Evolutionary conservation across 2,329 filamentous ascomycete species (phyloP).

Genomic region (Alternaria longipes): DNA sequence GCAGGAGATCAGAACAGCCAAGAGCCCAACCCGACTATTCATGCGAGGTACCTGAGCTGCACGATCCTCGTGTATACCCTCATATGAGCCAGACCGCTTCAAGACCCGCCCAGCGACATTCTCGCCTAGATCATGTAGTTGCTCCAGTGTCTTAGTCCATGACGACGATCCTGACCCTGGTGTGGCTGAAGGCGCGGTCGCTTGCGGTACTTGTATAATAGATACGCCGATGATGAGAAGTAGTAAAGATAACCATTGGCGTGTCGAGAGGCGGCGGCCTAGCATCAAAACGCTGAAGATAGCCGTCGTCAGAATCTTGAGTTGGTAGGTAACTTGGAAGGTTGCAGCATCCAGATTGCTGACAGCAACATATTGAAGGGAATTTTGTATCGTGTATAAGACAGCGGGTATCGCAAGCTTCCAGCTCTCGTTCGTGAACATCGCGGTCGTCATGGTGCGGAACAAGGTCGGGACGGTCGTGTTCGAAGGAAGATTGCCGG

Average conservation of each 20-base stretch:
- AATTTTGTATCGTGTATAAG: constrained; percentile 91
- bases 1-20: constrained; percentile 80
- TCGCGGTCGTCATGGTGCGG: constrained; percentile 77
- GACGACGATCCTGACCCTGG: constrained; percentile 71
- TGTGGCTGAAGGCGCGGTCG: constrained; percentile 59
- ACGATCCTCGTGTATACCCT: constrained; percentile 78
- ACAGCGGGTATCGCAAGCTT: constrained; percentile 89
- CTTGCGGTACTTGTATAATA: constrained; percentile 81
- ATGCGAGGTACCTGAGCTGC: constrained; percentile 65
- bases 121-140: constrained; percentile 73
- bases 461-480: constrained; percentile 83
- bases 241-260: constrained; percentile 82
- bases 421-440: constrained; percentile 93
- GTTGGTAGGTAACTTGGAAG: constrained; percentile 91
- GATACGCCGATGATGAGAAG: constrained; percentile 83
- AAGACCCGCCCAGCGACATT: constrained; percentile 60
- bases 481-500: constrained; percentile 77
- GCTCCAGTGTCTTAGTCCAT: constrained; percentile 82
- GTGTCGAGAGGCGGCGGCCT: constrained; percentile 71
- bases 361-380: constrained; percentile 90
- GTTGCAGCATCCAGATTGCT: constrained; percentile 91
- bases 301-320: constrained; percentile 92
- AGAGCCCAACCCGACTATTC: constrained; percentile 81
- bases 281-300: constrained; percentile 85
- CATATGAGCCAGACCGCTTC: constrained; percentile 81